Evolutionary conservation across 768 basidiomycete species (phyloP), one percentile per base, ranked within the genome.

Genomic region (Leccinellum luteum): DNA sequence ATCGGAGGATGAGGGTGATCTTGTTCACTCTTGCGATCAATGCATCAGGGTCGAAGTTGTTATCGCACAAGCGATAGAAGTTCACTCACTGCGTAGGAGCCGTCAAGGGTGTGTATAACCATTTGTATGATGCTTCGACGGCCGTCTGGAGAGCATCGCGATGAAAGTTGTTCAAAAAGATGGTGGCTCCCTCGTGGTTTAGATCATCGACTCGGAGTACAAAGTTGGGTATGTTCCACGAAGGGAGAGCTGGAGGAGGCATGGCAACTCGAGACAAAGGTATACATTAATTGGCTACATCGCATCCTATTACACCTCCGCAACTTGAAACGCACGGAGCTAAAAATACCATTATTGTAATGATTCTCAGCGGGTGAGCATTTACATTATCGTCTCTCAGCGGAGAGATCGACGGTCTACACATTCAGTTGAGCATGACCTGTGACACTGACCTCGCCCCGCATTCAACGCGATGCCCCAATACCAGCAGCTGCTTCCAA

Each of bases 401-500:
- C 9, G 13, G 9, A 56, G 43, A 3, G 14, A 34, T 35, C n/a
- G 7, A 31, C 17, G 6, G 19, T 13, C 30, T 32, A 35, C 35
- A 28, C 10, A 43, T 35, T 64, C 41, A 38, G 52, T 19, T 3
- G 10, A 10, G 8, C 1, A 6, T 38, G 58, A 32, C 17, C 17
- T 14, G 51, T 43, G 52, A 27, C 32, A 66, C 66, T 51, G 59
- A 67, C 69, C 55, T 57, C 49, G 4, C 10, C 10, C 13, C 31
- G 23, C 34, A 50, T 30, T 66, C 57, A 63, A 49, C 51, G 41
- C 48, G 48, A 55, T 35, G 51, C n/a, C 17, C 57, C 30, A 57
- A 85, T 82, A 5, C 85, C 84, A 9, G 85, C 87, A 0, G 84
- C 86, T 15, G 81, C 75, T 73, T 94, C 90, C 5, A 89, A 73